phyloP scores from a whole-genome alignment of 257 asterid species.

The Lantana camara region DNA sequence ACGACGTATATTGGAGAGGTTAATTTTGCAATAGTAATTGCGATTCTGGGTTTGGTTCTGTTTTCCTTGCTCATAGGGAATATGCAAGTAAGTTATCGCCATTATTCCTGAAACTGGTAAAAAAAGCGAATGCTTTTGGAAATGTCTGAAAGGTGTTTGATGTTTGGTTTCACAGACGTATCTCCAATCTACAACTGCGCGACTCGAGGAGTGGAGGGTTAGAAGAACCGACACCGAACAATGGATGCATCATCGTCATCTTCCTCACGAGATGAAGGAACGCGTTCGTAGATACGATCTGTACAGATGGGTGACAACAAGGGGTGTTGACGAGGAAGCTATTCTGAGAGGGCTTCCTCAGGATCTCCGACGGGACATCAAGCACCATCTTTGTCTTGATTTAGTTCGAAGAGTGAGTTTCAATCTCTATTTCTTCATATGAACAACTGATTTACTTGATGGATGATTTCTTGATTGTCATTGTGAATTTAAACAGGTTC shows the following conservation, averaged over 20 bases:
- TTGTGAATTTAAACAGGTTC: slow-evolving; percentile 44
- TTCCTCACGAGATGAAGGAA: slow-evolving; percentile 59
- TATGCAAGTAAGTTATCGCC: slow-evolving; percentile 60
- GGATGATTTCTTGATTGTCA: neutral
- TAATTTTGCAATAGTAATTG: slow-evolving; percentile 58
- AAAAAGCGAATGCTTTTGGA: neutral
- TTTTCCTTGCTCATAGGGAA: slow-evolving; percentile 75
- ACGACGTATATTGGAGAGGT: slow-evolving; percentile 61
- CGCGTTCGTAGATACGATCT: slow-evolving; percentile 57
- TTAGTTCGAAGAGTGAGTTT: slow-evolving; percentile 69
- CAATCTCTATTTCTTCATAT: too few species aligned
- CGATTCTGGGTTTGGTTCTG: slow-evolving; percentile 67
- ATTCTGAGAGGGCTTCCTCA: slow-evolving; percentile 51
- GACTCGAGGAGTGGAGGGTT: slow-evolving; percentile 82
- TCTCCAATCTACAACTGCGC: slow-evolving; percentile 55
- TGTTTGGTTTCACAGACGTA: slow-evolving; percentile 36
- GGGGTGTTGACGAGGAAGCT: slow-evolving; percentile 71
- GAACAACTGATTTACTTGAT: neutral
- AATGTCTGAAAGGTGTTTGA: neutral
- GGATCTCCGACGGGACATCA: slow-evolving; percentile 72
- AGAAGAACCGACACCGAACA: slow-evolving; percentile 61
- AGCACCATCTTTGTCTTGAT: slow-evolving; percentile 67
- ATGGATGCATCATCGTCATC: slow-evolving; percentile 78
- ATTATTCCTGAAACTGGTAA: neutral
- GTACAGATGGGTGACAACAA: slow-evolving; percentile 58